Conservation (phyloP, 495 filamentous ascomycete genomes). For the Apodospora peruviana region DNA sequence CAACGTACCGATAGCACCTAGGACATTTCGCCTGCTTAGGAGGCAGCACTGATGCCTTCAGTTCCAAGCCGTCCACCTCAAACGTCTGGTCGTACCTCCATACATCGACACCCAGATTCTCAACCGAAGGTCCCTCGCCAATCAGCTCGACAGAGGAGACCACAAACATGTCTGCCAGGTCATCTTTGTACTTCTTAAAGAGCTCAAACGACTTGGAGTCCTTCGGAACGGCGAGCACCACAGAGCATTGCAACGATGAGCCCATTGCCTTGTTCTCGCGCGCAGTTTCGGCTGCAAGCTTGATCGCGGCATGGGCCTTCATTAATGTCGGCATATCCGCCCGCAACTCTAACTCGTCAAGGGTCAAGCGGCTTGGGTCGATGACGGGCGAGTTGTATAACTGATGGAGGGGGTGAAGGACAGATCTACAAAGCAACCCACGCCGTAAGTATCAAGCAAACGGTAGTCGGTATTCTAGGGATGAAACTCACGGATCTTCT, state of each 20-base stretch:
- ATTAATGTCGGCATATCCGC: constrained; percentile 54
- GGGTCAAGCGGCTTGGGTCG: constrained; percentile 22
- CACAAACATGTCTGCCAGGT: constrained; percentile 70
- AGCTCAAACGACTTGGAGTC: constrained; percentile 19
- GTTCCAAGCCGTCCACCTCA: constrained; percentile 41
- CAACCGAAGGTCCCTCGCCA: constrained; percentile 22
- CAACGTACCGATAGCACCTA: constrained; percentile 81
- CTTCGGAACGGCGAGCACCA: constrained; percentile 45
- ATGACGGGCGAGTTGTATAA: constrained; percentile 37
- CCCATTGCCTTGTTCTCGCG: constrained; percentile 60
- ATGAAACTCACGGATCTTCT: constrained; percentile 25
- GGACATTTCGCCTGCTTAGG: constrained; percentile 68
- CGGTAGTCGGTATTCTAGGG: neutral
- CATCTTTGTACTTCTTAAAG: constrained; percentile 50
- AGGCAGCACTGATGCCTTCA: constrained; percentile 58
- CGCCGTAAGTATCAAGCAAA: neutral
- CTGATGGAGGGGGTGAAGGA: constrained; percentile 33
- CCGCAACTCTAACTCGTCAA: constrained; percentile 25
- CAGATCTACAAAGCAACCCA: constrained; percentile 10
- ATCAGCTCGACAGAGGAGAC: constrained; percentile 61
- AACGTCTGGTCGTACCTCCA: constrained; percentile 56
- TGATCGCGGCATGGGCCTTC: constrained; percentile 55
- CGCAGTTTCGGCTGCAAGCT: constrained; percentile 63
- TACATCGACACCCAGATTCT: no score
- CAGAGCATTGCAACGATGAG: constrained; percentile 65